Evolutionary conservation across 805 yeast species (phyloP), one percentile per base, ranked within the genome.

Genomic region (Teunomyces atbi): DNA sequence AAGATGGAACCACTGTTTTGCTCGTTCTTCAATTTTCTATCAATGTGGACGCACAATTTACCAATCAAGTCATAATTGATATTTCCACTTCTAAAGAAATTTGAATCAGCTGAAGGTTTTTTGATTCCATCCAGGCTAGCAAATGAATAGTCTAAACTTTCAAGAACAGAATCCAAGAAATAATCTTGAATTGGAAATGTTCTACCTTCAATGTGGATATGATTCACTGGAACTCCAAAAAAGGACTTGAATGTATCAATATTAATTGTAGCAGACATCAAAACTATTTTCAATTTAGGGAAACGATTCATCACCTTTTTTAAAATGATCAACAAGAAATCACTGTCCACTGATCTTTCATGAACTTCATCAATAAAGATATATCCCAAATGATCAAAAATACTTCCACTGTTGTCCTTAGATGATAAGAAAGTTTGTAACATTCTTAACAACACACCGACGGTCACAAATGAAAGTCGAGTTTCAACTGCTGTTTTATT

Each of bases 251-350:
- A 92, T 35, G 78, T 72, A 7, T 74, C 73, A 1, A 84, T 77
- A 57, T 89, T 87, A 36, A 92, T 91, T 0, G 98, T 92, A 3
- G 98, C 98, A 60, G 96, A 86, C 97, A 94, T 92, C 42, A 94
- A 72, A 7, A 92, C 76, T 27, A 92, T 73, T 56, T 82, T 86
- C 47, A 91, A 61, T 0, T 80, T 75, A 0, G 79, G 78, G 44
- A 67, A 75, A 41, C 71, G 74, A 8, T 66, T 58, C 52, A 83
- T 56, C 4, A 89, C 67, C 32, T 76, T 76, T 56, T 88, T 90
- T 50, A 92, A 69, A 41, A 92, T 76, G 44, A 90, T 88, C 44
- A 92, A 70, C 32, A 92, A 71, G 46, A 91, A 82, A 64, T 92
- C 98, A 49, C 91, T 82, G 57, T 92, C 98, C 46, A 91, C 80